Base-by-base conservation (phyloP, 2,329 filamentous ascomycete genomes). In the Penicillium fuscoglaucum region DNA sequence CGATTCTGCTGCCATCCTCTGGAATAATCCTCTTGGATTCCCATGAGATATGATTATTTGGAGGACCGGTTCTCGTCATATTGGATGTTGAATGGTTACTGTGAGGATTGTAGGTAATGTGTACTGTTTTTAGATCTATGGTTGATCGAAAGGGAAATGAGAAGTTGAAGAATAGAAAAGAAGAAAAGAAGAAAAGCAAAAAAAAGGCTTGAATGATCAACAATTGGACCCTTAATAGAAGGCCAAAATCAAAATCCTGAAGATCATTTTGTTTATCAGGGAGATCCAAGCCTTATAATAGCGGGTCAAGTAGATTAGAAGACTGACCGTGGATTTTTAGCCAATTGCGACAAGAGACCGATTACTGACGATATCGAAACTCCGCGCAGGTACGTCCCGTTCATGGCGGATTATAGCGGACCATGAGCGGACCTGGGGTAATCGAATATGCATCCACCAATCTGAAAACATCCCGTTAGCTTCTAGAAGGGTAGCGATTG, bases 401-500 rank as follows among this genome's bases (percentile, higher is more conserved):
- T 58, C 39, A 47, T 55, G 53, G 61, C 26, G 49, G 35, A 43
- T n/a, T 24, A 10, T 33, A n/a, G 37, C 37, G 49, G 49, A 43
- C 26, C 37, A 43, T 26, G 17, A 35, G 49, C 58, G 60, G 68
- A 71, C 68, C 70, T 71, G 70, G 70, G 70, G 70, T 72, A 72
- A 68, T 57, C 50, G 40, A 40, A 41, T 59, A 44, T 52, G 55
- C 59, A 57, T 64, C 64, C 58, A 61, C 61, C 64, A 66, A 68
- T 66, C 61, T 55, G n/a, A 55, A 55, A 26, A 33, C 58, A 19
- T 46, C 49, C 29, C 45, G 41, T 10, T 2, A 49, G 57, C 63
- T 68, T 68, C 66, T 68, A 68, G 65, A 68, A 68, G 59, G 51
- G 61, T 55, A 60, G 56, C 35, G 52, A 59, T 44, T 53, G 35